Evolutionary conservation across 352 stramenopile species (phyloP), one percentile per base, ranked within the genome.

Genomic region (Globisporangium alternatum): DNA sequence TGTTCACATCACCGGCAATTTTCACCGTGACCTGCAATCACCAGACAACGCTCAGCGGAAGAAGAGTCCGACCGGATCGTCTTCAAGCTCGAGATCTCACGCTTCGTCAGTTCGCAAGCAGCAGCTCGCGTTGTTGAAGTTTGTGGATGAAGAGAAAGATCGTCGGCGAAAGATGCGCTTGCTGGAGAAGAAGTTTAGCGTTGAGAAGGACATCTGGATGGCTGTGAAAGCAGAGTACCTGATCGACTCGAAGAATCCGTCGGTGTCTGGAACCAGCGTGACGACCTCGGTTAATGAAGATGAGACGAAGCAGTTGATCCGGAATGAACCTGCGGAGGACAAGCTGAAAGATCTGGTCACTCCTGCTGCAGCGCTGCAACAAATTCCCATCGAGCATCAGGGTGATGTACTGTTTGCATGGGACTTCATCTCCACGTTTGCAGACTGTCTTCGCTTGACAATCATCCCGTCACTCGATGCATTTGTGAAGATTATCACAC

Each of bases 351-450:
- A 78, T 33, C 54, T 75, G 2, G 61, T 85, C 8, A 78, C 58
- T 30, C 35, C 66, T 48, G 68, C 75, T 6, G 55, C 56, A 21
- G 81, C 84, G 53, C 57, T 93, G 13, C 64, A 75, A 2, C 17
- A 67, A 10, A 45, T 91, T 13, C 80, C 81, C 13, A 25, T 25
- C 3, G 79, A 84, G 64, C 62, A 69, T 55, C 79, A 82, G 30
- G 55, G 59, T 12, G 84, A 93, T 67, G 60, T 93, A 54, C 62
- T 93, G 12, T 93, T 90, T 56, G 73, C 86, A 12, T 93, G 84
- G 84, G 84, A 93, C 62, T 82, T 87, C 21, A 73, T 93, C 47
- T 87, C 82, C 12, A 89, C 80, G 6, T 93, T 93, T 60, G 77
- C 82, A 3, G 79, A 93, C 64, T 80, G 75, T 22, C 69, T 93